phyloP scores from a whole-genome alignment of 176 grass and related monocot species.

The Miscanthus lutarioriparius region DNA sequence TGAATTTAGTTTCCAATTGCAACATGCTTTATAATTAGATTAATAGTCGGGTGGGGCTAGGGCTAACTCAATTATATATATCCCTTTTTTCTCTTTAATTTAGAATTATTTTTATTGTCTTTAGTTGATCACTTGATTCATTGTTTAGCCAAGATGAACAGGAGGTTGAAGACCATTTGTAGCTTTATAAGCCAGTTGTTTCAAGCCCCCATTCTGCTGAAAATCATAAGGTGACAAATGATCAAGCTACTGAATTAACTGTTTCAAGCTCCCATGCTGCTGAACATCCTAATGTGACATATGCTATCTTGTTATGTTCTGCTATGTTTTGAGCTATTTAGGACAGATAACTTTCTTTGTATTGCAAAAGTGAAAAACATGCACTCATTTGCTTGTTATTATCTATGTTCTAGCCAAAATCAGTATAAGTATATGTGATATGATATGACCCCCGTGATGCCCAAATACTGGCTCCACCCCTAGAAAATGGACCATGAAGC shows the following conservation, averaged over 20 bases:
- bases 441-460: neutral
- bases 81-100: neutral
- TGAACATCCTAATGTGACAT: neutral
- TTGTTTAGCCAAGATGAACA: neutral
- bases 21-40: neutral
- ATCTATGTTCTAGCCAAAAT: neutral
- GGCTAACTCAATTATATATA: neutral
- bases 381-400: neutral
- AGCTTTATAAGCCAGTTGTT: neutral
- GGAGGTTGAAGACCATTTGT: neutral
- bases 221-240: neutral
- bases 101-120: neutral
- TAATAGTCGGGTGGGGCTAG: neutral
- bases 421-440: neutral
- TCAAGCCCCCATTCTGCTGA: neutral
- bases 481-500: neutral
- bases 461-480: neutral
- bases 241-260: neutral
- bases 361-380: neutral
- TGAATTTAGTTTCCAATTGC: neutral
- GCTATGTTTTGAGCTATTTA: neutral
- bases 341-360: neutral
- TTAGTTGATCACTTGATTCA: conserved; percentile 3
- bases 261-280: neutral
- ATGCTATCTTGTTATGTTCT: neutral